Evolutionary conservation across 805 yeast species (phyloP), one percentile per base, ranked within the genome.

Genomic region (Kodamaea nitidulidarum): DNA sequence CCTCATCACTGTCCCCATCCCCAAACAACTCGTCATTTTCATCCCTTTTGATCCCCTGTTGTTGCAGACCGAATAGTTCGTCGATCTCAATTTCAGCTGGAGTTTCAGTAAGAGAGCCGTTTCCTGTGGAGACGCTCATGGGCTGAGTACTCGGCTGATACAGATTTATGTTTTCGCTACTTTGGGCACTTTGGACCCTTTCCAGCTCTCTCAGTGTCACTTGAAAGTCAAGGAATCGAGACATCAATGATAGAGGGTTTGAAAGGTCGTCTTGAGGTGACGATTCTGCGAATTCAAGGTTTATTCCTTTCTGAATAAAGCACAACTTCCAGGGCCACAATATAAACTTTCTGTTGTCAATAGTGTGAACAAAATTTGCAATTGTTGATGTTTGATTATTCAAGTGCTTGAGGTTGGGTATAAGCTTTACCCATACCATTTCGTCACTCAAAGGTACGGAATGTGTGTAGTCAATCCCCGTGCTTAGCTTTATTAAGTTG

Each of bases 291-390:
- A 26, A n/a, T 12, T 24, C 9, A 11, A 45, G 44, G 28, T 41
- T 41, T 34, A 56, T 47, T 9, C 67, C 75, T 39, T 70, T 62
- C 51, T 84, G 93, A 4, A 77, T 63, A 41, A 76, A 65, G 50
- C 90, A 81, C 15, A 84, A 60, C 33, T 74, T 76, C 50, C 81
- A 60, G 0, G 95, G 95, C 95, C 95, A 85, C 32, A 78, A 58
- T 2, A 84, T 73, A 40, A 68, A 77, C 50, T 80, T 80, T 18
- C 66, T 67, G 46, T 74, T 75, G 21, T 66, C 69, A 3, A 76
- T 78, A 0, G 71, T 64, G 47, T 71, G 76, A 33, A 80, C 64
- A 54, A 75, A 84, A 16, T 69, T 66, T 9, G 88, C 66, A 2
- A 84, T 71, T 8, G 67, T 67, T 0, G 88, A 80, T 0, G 90